A percentile compares a stretch with the other conserved stretches of the same genome.
Conservation (phyloP, 2,329 filamentous ascomycete species). For the Parastagonospora nodorum region DNA sequence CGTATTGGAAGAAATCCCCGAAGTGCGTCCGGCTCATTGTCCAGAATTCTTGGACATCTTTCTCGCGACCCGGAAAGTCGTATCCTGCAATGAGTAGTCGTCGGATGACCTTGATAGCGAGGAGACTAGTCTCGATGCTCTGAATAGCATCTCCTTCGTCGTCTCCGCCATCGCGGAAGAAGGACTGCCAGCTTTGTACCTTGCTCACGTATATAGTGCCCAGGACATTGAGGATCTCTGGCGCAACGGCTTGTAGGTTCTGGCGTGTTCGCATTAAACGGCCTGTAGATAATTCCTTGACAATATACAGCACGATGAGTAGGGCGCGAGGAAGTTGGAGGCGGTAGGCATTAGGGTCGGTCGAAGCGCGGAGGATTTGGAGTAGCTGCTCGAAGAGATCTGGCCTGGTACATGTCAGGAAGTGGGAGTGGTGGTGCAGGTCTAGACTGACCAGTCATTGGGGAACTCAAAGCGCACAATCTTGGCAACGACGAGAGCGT, state of each 20-base stretch:
- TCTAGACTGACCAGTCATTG: slow-evolving; percentile 69
- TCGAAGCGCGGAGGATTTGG: slow-evolving; percentile 64
- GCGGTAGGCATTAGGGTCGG: slow-evolving; percentile 60
- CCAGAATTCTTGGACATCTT: slow-evolving; percentile 81
- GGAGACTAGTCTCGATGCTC: slow-evolving; percentile 76
- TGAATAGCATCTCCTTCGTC: slow-evolving; percentile 64
- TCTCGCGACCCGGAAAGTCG: slow-evolving; percentile 79
- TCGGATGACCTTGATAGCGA: slow-evolving; percentile 78
- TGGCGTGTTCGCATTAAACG: slow-evolving; percentile 75
- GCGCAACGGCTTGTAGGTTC: slow-evolving; percentile 76
- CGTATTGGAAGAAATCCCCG: slow-evolving; percentile 71
- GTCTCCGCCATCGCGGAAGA: slow-evolving; percentile 62
- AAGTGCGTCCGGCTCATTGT: slow-evolving; percentile 74
- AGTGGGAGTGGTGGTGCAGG: not conserved
- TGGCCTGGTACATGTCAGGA: slow-evolving; percentile 36
- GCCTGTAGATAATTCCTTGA: slow-evolving; percentile 88
- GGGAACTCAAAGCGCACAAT: slow-evolving; percentile 90
- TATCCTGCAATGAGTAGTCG: slow-evolving; percentile 81
- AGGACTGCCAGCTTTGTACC: slow-evolving; percentile 70
- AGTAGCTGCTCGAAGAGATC: slow-evolving; percentile 48
- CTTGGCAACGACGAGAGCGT: slow-evolving; percentile 85
- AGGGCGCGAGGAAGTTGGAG: slow-evolving; percentile 73
- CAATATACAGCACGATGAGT: slow-evolving; percentile 78
- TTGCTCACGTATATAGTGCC: slow-evolving; percentile 78
- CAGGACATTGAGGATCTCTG: slow-evolving; percentile 82